Evolutionary conservation across 148 eudicot species (phyloP), one percentile per base, ranked within the genome.

Genomic region (Chenopodium suecicum): DNA sequence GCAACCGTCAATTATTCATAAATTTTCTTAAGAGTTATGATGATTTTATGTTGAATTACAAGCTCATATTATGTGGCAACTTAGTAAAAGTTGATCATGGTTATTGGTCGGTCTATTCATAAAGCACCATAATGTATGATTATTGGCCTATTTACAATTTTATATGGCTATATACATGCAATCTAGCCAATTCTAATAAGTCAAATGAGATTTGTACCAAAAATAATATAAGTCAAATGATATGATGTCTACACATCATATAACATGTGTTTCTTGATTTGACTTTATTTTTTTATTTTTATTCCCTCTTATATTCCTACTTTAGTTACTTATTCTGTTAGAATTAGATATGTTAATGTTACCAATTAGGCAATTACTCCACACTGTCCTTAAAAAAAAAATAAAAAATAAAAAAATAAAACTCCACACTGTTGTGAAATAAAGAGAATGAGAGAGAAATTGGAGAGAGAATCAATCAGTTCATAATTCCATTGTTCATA

Each of bases 11-110:
- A 11, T 74, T 68, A 25, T 60, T 71, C 69, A 71, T 71, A 23
- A 56, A 13, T 70, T 54, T 74, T 22, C 77, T 71, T 29, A 58
- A 6, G 22, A 60, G 76, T 71, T 37, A 80, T 80, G 69, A 80
- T 80, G 74, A 12, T 71, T 72, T 37, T 67, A 25, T 41, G 79
- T 77, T 60, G 70, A 77, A 22, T 62, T 63, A 41, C 32, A 3
- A 23, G 22, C 29, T 60, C 54, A 29, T 54, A 34, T 50, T 67
- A 67, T 67, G 60, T 65, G 80, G 72, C 60, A 78, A 44, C 46
- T 29, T 78, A 29, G 73, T 73, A 44, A 77, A 37, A 31, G 37
- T 48, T 25, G 81, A 8, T 71, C 47, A 76, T 60, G 47, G 19
- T 69, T 17, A 50, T 79, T 67, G 73, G 20, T 44, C 31, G 19